Conservation (phyloP, 257 asterid species). For the Paulownia fortunei region DNA sequence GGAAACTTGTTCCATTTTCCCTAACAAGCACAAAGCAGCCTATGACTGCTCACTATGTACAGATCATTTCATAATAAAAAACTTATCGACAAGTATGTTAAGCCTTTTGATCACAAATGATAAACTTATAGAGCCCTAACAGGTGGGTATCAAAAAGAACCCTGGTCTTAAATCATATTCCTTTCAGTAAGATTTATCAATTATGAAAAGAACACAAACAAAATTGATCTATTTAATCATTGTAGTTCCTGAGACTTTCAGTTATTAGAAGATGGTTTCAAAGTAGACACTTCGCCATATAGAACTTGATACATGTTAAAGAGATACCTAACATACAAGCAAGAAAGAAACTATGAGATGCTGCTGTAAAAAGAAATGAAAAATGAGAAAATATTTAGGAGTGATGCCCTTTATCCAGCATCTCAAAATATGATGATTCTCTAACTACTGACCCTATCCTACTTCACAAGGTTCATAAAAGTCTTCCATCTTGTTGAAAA, state of each 20-base stretch:
- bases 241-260: not conserved
- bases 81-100: not conserved
- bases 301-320: not conserved
- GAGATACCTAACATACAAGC: not conserved
- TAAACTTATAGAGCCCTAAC: not conserved
- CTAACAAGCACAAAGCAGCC: not conserved
- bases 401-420: not conserved
- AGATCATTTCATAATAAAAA: not conserved
- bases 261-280: not conserved
- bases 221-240: not conserved
- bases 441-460: not conserved
- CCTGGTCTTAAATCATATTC: not conserved
- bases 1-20: not conserved
- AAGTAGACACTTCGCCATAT: not conserved
- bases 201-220: not conserved
- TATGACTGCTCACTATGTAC: not conserved
- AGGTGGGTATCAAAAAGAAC: not conserved
- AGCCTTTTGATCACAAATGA: constrained; percentile 5
- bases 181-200: not conserved
- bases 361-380: not conserved
- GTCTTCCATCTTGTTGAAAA: not conserved
- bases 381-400: not conserved
- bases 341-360: not conserved
- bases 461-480: not conserved
- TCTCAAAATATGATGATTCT: constrained; percentile 11